phyloP scores from a whole-genome alignment of 345 rosid genomes.

The Salix viminalis region DNA sequence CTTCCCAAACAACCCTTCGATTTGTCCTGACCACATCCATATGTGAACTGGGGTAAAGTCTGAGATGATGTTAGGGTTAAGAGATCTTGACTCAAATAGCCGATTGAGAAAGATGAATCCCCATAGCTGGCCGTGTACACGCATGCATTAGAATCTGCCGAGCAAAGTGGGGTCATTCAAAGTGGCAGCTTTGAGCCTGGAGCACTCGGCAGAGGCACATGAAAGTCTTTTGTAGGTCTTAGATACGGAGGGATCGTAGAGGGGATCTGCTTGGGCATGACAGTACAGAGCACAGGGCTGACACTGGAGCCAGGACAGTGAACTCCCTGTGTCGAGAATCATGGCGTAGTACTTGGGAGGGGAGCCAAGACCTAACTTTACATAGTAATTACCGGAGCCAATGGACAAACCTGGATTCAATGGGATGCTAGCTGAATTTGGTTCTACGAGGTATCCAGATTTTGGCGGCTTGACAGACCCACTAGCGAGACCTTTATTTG shows the following conservation, averaged over 20 bases:
- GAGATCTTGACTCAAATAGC: constrained; percentile 38
- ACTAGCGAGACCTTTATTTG: neutral
- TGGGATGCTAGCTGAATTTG: constrained; percentile 24
- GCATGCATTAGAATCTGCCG: constrained; percentile 11
- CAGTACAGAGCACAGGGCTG: constrained; percentile 35
- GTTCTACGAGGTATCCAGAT: constrained; percentile 12
- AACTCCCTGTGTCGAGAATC: constrained; percentile 53
- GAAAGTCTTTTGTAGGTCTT: constrained; percentile 24
- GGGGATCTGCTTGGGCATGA: constrained; percentile 38
- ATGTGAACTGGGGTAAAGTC: constrained; percentile 26
- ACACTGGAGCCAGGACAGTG: constrained; percentile 55
- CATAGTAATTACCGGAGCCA: constrained; percentile 38
- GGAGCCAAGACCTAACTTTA: constrained; percentile 41
- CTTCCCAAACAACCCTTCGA: constrained; percentile 38
- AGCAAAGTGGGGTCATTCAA: constrained; percentile 37
- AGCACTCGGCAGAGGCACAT: constrained; percentile 31
- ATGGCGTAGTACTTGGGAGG: constrained; percentile 40
- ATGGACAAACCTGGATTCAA: constrained; percentile 32
- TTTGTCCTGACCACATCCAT: constrained; percentile 55
- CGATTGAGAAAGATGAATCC: constrained; percentile 37
- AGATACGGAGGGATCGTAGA: constrained; percentile 39
- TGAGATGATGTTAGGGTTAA: constrained; percentile 27
- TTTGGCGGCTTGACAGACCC: neutral
- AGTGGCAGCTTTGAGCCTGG: constrained; percentile 34
- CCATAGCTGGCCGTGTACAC: constrained; percentile 42